phyloP scores from a whole-genome alignment of 441 rosid species.

The Pelargonium fulgidum region DNA sequence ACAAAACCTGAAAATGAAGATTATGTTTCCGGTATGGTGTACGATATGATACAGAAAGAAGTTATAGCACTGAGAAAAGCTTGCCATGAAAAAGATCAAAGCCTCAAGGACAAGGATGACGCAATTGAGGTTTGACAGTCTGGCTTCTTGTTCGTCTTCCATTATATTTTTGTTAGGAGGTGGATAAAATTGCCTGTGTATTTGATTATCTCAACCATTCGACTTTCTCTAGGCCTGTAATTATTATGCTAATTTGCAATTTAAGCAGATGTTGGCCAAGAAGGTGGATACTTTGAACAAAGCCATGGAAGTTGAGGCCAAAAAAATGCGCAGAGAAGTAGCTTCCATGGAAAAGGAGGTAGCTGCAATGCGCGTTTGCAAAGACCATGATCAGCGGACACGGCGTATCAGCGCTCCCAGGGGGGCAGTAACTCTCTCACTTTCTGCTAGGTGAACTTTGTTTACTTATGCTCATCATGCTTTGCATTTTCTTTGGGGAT shows the following conservation, averaged over 20 bases:
- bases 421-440: constrained; percentile 25
- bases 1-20: constrained; percentile 30
- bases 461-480: neutral
- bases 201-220: neutral
- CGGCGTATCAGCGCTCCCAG: constrained; percentile 24
- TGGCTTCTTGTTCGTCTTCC: neutral
- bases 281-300: constrained; percentile 46
- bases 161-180: neutral
- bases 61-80: constrained; percentile 38
- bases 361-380: constrained; percentile 36
- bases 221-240: neutral
- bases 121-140: constrained; percentile 38
- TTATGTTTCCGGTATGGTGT: constrained; percentile 37
- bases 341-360: constrained; percentile 51
- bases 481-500: neutral
- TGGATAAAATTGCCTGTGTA: neutral
- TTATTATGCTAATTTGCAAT: constrained; percentile 8
- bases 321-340: constrained; percentile 46
- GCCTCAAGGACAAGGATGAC: constrained; percentile 44
- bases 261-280: constrained; percentile 43
- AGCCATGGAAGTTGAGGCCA: constrained; percentile 50
- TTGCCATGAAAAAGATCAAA: constrained; percentile 38
- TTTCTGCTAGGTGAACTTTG: constrained; percentile 27
- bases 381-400: constrained; percentile 28
- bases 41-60: constrained; percentile 46